Conservation (phyloP, 1,284 basidiomycete genomes). For the Meripilus lineatus region DNA sequence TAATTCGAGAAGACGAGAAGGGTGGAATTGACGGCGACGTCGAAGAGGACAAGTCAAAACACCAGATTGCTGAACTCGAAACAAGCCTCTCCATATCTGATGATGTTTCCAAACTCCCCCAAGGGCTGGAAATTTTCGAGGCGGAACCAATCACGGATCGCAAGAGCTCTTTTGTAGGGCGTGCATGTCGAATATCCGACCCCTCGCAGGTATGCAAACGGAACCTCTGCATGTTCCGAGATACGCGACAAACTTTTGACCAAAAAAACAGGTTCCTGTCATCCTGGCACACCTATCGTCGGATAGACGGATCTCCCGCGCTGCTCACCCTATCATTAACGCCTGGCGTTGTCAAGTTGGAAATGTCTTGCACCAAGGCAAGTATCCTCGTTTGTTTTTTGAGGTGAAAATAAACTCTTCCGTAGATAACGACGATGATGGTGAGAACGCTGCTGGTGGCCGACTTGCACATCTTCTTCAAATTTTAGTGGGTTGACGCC, state of each 20-base stretch:
- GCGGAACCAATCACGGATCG: slow-evolving; percentile 79
- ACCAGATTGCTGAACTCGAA: slow-evolving; percentile 8
- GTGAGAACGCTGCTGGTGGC: slow-evolving; percentile 86
- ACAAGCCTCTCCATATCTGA: slow-evolving; percentile 7
- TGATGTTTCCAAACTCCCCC: slow-evolving; percentile 38
- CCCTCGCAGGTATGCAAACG: slow-evolving; percentile 58
- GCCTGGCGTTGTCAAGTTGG: slow-evolving; percentile 80
- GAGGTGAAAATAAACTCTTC: neutral
- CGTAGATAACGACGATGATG: slow-evolving; percentile 90
- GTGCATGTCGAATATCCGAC: slow-evolving; percentile 75
- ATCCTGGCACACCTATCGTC: slow-evolving; percentile 71
- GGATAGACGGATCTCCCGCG: slow-evolving; percentile 70
- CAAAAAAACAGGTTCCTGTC: slow-evolving; percentile 53
- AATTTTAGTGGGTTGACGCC: slow-evolving; percentile 67
- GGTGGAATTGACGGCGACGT: slow-evolving; percentile 15
- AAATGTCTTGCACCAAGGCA: slow-evolving; percentile 69
- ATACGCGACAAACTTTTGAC: neutral
- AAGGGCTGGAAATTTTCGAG: slow-evolving; percentile 58
- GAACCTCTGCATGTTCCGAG: slow-evolving; percentile 1
- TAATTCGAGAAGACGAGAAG: slow-evolving; percentile 52
- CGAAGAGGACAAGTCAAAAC: slow-evolving; percentile 15
- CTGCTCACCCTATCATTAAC: slow-evolving; percentile 86
- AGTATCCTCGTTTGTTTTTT: slow-evolving; percentile 12
- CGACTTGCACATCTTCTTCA: slow-evolving; percentile 85
- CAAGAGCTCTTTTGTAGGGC: slow-evolving; percentile 80